A percentile compares a stretch with the other conserved stretches of the same genome.
phyloP scores from a whole-genome alignment of 495 filamentous ascomycete genomes.

The Talaromyces liani region DNA sequence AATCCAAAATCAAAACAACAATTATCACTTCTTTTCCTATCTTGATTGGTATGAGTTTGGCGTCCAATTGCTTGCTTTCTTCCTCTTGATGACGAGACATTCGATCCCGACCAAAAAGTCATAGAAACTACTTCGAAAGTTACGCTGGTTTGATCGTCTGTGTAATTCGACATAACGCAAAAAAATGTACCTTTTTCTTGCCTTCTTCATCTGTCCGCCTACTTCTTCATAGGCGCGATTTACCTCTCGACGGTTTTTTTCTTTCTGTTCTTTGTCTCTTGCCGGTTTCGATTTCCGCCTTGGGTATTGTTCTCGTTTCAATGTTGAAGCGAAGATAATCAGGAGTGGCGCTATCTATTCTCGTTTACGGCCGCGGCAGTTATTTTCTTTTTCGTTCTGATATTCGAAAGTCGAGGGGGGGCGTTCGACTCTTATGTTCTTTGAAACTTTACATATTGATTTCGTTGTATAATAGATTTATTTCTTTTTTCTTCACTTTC shows the following conservation, averaged over 20 bases:
- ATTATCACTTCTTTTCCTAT: not conserved
- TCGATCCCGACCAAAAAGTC: constrained; percentile 1
- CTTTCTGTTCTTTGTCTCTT: constrained; percentile 20
- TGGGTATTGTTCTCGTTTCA: constrained; percentile 6
- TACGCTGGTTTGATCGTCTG: constrained; percentile 1
- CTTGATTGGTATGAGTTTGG: not conserved
- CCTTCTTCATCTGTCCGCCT: constrained; percentile 36
- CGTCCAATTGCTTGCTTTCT: not conserved
- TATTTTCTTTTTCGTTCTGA: not conserved
- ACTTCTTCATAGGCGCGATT: constrained; percentile 20
- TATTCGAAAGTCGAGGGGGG: not conserved
- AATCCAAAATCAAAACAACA: constrained; percentile 3
- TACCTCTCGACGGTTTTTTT: constrained; percentile 20
- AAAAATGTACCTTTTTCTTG: constrained; percentile 10
- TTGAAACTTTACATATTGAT: constrained; percentile 2
- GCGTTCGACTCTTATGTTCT: not conserved
- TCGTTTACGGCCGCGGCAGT: not conserved
- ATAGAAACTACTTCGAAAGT: not conserved
- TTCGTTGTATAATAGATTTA: constrained; percentile 6
- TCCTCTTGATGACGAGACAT: constrained; percentile 2
- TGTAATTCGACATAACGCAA: constrained; percentile 4
- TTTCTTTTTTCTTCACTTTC: not conserved
- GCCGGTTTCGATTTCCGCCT: constrained; percentile 11
- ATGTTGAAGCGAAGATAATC: not conserved
- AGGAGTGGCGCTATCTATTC: not conserved